phyloP scores from a whole-genome alignment of 192 early-diverging fungal species.

The Phycomyces blakesleeanus region DNA sequence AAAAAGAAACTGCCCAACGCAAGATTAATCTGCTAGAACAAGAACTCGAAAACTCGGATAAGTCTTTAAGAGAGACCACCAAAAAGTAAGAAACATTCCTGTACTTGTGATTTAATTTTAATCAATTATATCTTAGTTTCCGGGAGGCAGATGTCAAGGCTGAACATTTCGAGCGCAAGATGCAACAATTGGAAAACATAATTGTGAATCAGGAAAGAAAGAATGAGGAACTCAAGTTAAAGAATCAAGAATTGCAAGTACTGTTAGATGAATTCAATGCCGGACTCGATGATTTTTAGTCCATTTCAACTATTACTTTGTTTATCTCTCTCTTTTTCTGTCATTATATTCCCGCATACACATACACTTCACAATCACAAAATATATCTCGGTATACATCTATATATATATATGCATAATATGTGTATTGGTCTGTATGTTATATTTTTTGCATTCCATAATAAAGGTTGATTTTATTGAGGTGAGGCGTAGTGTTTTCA shows the following conservation, averaged over 20 bases:
- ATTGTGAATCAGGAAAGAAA: slow-evolving; percentile 64
- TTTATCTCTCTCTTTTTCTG: too few relatives aligned
- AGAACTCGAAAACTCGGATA: slow-evolving; percentile 53
- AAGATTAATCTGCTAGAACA: slow-evolving; percentile 43
- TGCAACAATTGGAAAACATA: slow-evolving; percentile 72
- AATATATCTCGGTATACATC: too few relatives aligned
- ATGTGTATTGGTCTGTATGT: too few relatives aligned
- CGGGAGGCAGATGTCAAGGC: slow-evolving; percentile 76
- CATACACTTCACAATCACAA: too few relatives aligned
- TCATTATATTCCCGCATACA: too few relatives aligned
- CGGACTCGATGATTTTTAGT: slow-evolving; percentile 74
- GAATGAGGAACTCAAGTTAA: slow-evolving; percentile 62
- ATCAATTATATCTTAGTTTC: slow-evolving; percentile 35
- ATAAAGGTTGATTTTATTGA: neutral
- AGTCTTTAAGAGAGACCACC: slow-evolving; percentile 45
- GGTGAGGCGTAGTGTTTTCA: too few relatives aligned
- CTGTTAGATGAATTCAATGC: slow-evolving; percentile 76
- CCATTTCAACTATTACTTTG: too few relatives aligned
- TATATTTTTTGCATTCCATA: neutral
- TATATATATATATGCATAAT: too few relatives aligned
- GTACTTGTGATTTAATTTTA: neutral
- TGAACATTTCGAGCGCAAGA: slow-evolving; percentile 85
- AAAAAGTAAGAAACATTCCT: slow-evolving; percentile 29
- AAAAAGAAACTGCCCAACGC: slow-evolving; percentile 25
- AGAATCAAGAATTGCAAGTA: slow-evolving; percentile 60